Evolutionary conservation across 2,329 filamentous ascomycete genomes (phyloP).

Genomic region (Ambrosiella beaveri): DNA sequence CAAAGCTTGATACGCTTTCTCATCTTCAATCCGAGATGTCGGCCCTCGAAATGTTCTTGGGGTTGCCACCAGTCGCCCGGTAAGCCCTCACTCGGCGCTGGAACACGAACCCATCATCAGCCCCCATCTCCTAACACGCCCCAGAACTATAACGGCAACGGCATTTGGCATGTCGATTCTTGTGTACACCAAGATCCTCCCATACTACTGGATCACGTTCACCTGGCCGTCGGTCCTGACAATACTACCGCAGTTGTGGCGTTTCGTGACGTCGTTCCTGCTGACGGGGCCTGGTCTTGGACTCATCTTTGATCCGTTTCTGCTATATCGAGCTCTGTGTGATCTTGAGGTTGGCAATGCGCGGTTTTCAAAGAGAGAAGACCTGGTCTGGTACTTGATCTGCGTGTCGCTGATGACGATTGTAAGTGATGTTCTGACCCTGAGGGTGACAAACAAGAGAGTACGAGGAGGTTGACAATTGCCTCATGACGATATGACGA

Average conservation of each 20-base stretch:
- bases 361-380: conserved; percentile 58
- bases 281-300: conserved; percentile 23
- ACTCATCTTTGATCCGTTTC: conserved; percentile 59
- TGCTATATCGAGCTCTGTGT: conserved; percentile 58
- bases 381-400: conserved; percentile 63
- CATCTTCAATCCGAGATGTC: conserved; percentile 14
- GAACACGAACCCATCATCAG: neutral
- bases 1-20: neutral
- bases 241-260: conserved; percentile 29
- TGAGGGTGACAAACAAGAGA: neutral
- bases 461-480: conserved; percentile 2
- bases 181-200: conserved; percentile 38
- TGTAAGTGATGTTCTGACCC: conserved; percentile 41
- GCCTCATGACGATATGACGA: conserved; percentile 1
- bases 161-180: conserved; percentile 43
- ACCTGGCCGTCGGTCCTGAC: conserved; percentile 33
- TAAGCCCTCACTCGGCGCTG: conserved; percentile 17
- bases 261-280: conserved; percentile 26
- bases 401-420: conserved; percentile 56
- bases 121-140: conserved; percentile 13
- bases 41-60: conserved; percentile 22
- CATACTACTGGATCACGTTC: conserved; percentile 34
- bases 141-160: conserved; percentile 49
- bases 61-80: conserved; percentile 26
- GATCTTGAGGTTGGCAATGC: conserved; percentile 54